Evolutionary conservation across 331 rosid species (phyloP).

Genomic region (Acacia concinna): DNA sequence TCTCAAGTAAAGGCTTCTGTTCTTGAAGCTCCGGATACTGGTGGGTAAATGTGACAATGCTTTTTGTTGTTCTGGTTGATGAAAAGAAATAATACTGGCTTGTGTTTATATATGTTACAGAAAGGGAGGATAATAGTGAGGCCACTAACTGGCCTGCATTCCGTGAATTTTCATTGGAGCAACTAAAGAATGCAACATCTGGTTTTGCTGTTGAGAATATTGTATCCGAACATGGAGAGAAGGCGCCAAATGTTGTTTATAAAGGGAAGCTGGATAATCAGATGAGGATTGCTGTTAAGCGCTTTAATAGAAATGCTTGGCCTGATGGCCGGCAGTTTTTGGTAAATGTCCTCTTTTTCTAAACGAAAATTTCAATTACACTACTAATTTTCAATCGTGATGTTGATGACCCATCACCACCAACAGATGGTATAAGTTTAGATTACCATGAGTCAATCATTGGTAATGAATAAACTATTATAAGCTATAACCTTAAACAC

Average conservation of each 20-base stretch:
- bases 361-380: background rate
- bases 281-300: slow-evolving; percentile 74
- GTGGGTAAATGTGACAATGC: slow-evolving; percentile 40
- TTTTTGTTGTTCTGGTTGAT: slow-evolving; percentile 18
- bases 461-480: slow-evolving; percentile 1
- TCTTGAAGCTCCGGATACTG: slow-evolving; percentile 67
- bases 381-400: background rate
- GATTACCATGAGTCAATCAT: background rate
- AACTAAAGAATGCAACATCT: slow-evolving; percentile 81
- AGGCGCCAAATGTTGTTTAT: slow-evolving; percentile 90
- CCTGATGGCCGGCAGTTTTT: slow-evolving; percentile 77
- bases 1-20: slow-evolving; percentile 79
- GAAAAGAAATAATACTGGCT: slow-evolving; percentile 15
- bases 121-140: slow-evolving; percentile 62
- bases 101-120: slow-evolving; percentile 42
- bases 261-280: slow-evolving; percentile 87
- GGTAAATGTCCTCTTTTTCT: slow-evolving; percentile 41
- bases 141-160: slow-evolving; percentile 53
- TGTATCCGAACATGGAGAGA: slow-evolving; percentile 88
- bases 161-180: slow-evolving; percentile 69
- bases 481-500: background rate
- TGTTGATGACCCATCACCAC: slow-evolving; percentile 14
- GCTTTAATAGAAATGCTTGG: slow-evolving; percentile 84
- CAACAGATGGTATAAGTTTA: background rate
- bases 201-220: slow-evolving; percentile 87